These are phyloP conservation scores for Myriosclerotinia curreyana DNA, from an alignment of 2,329 filamentous ascomycete species.

Conservation along the genomic window DNA sequence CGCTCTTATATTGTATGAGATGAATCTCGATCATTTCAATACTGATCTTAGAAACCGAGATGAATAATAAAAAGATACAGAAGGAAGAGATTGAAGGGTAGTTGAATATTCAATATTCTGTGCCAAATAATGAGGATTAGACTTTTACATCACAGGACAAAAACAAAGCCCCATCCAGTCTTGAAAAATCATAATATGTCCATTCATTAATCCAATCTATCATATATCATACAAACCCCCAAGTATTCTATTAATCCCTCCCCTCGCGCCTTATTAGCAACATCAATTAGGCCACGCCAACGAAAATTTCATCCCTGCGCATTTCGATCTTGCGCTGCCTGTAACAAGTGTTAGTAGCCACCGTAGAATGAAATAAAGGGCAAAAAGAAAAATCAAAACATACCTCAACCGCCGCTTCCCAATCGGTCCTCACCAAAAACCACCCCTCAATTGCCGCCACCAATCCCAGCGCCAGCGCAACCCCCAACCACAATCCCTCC, in stretches of 20 bases:
- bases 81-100: too few relatives aligned
- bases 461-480: constrained; percentile 58
- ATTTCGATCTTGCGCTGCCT: constrained; percentile 57
- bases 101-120: too few relatives aligned
- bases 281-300: neutral
- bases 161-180: too few relatives aligned
- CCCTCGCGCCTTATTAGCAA: neutral
- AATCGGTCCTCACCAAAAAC: constrained; percentile 55
- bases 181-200: neutral
- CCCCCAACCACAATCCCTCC: constrained; percentile 76
- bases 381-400: neutral
- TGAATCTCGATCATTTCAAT: too few relatives aligned
- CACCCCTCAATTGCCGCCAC: constrained; percentile 54
- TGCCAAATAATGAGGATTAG: too few relatives aligned
- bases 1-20: too few relatives aligned
- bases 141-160: too few relatives aligned
- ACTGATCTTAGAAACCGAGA: too few relatives aligned
- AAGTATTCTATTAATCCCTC: neutral
- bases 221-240: neutral
- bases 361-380: neutral
- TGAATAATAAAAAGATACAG: too few relatives aligned
- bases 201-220: neutral
- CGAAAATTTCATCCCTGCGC: constrained; percentile 36
- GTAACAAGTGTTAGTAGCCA: neutral
- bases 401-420: constrained; percentile 54